Evolutionary conservation across 352 stramenopile species (phyloP), one percentile per base, ranked within the genome.

Genomic region (Globisporangium nunn): DNA sequence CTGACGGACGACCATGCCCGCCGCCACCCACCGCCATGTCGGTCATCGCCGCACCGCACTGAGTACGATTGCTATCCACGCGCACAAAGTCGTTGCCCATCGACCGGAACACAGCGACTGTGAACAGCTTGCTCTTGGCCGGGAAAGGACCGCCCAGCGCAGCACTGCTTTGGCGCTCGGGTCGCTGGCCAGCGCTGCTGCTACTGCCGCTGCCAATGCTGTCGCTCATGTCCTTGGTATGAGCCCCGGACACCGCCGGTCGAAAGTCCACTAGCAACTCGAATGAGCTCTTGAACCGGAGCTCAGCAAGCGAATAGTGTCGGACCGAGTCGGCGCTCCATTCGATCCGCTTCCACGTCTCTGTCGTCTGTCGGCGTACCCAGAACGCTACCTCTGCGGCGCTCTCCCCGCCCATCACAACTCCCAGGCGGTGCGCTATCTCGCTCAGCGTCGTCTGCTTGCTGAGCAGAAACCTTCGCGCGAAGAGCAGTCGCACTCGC

Each of bases 261-360:
- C 75, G 75, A 31, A 89, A 88, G 60, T 91, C 78, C 33, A 91
- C 70, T 17, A 91, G 71, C 40, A 91, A 46, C 43, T 91, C 81
- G 51, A 81, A 63, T 0, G 70, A 59, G 48, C 68, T 84, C 33
- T 71, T 66, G 40, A 91, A 67, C 5, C 71, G 58, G 7, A 87
- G 56, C 5, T 70, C 59, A 0, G 71, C 55, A 1, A 88, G 58
- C 11, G 75, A 78, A n/a, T 64, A 67, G 12, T 17, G 66, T 14
- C 59, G 54, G 1, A 68, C 66, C 6, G 63, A 66, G 48, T 85
- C 72, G 0, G 85, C 58, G 43, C 62, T 87, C 46, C 66, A 77
- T 52, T 88, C 75, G 30, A 91, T 68, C 1, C 73, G 73, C 17
- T 65, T 61, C 81, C 81, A 91, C 3, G 75, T 64, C 45, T 87